phyloP scores from a whole-genome alignment of 2,329 filamentous ascomycete genomes.

The Arthrobotrys sinensis region DNA sequence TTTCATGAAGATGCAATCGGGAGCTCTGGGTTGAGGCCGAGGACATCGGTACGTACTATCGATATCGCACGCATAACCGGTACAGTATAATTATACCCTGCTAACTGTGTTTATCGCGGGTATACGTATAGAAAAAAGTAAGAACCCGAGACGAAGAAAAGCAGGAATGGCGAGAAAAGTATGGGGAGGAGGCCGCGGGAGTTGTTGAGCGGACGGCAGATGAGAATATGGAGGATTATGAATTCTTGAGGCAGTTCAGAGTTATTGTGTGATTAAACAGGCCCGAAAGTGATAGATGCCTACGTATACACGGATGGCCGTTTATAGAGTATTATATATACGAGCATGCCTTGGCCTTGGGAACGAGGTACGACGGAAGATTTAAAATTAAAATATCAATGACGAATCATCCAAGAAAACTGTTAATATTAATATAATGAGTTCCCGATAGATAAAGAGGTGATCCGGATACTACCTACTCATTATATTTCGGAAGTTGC shows the following conservation, averaged over 20 bases:
- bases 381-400: background rate
- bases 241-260: constrained; percentile 85
- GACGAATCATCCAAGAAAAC: background rate
- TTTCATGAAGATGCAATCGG: constrained; percentile 96
- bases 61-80: background rate
- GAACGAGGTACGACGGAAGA: too few species aligned
- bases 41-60: constrained; percentile 71
- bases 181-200: constrained; percentile 79
- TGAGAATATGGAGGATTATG: constrained; percentile 81
- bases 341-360: background rate
- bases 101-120: background rate
- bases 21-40: constrained; percentile 81
- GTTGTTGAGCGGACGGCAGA: constrained; percentile 80
- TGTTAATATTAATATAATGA: too few species aligned
- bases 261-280: constrained; percentile 72
- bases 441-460: background rate
- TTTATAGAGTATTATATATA: background rate
- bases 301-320: background rate
- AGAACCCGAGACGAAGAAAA: constrained; percentile 78
- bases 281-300: constrained; percentile 17
- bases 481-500: background rate
- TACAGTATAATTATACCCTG: constrained; percentile 26
- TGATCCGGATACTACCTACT: background rate
- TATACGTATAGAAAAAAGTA: constrained; percentile 68
- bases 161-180: constrained; percentile 81